Conservation (phyloP, 1,284 basidiomycete species). For the Tilletia walkeri region DNA sequence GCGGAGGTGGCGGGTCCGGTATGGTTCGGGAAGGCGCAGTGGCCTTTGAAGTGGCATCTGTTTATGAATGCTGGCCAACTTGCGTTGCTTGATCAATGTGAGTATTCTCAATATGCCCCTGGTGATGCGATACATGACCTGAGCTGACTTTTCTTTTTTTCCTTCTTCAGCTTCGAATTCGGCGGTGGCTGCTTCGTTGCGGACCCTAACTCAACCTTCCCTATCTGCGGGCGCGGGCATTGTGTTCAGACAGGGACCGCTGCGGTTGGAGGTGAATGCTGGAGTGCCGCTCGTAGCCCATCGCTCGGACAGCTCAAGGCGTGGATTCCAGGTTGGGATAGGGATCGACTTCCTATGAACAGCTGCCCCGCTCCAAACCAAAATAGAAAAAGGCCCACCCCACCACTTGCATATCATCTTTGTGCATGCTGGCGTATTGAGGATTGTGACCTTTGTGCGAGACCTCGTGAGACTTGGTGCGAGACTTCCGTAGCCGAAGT, state of each 20-base stretch:
- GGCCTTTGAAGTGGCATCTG: conserved; percentile 82
- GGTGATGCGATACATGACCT: not conserved
- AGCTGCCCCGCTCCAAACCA: not conserved
- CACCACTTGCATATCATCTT: not conserved
- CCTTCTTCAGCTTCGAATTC: not conserved
- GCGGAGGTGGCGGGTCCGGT: conserved; percentile 76
- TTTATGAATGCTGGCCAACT: conserved; percentile 85
- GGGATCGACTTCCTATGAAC: conserved; percentile 62
- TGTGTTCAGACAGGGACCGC: conserved; percentile 81
- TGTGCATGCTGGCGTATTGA: not conserved
- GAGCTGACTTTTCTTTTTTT: not conserved
- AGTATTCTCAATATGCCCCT: conserved; percentile 38
- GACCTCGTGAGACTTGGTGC: no score
- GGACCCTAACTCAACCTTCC: conserved; percentile 55
- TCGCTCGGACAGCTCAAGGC: conserved; percentile 71
- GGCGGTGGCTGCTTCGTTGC: conserved; percentile 14
- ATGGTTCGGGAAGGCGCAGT: conserved; percentile 69
- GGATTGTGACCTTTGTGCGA: not conserved
- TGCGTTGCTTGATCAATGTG: conserved; percentile 67
- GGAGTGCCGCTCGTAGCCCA: conserved; percentile 80
- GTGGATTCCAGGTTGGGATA: conserved; percentile 86
- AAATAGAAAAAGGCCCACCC: not conserved
- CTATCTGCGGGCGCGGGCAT: conserved; percentile 83
- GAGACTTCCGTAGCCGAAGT: no score
- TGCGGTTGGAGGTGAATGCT: conserved; percentile 86